Evolutionary conservation across 2,329 filamentous ascomycete genomes (phyloP).

Genomic region (Pseudogymnoascus sp.): DNA sequence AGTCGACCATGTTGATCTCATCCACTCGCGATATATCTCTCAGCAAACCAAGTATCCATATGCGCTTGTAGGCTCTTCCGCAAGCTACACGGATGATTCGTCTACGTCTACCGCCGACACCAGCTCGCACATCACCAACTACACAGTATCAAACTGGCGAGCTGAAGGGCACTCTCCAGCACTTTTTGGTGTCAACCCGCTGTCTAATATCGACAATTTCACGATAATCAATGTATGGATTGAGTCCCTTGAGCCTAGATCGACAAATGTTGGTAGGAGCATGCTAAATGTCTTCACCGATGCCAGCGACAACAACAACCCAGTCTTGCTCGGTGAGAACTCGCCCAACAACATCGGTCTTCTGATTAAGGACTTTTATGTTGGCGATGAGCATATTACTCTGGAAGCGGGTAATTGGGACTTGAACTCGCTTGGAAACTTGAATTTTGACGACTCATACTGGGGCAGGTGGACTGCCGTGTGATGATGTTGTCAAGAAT

Average conservation of each 20-base stretch:
- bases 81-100: constrained; percentile 7
- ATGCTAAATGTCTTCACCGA: constrained; percentile 4
- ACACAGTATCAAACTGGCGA: constrained; percentile 4
- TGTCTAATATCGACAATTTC: constrained; percentile 3
- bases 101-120: constrained; percentile 7
- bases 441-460: not conserved
- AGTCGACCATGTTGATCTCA: constrained; percentile 22
- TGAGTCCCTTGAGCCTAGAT: not conserved
- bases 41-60: constrained; percentile 15
- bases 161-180: not conserved
- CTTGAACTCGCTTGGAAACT: not conserved
- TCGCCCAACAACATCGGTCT: not conserved
- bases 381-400: constrained; percentile 7
- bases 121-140: not conserved
- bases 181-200: constrained; percentile 6
- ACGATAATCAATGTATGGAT: constrained; percentile 1
- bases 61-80: constrained; percentile 20
- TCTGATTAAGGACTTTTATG: constrained; percentile 3
- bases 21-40: constrained; percentile 22
- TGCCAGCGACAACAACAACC: not conserved
- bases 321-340: constrained; percentile 4
- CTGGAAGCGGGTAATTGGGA: not conserved
- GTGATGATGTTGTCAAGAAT: not conserved
- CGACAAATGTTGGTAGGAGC: constrained; percentile 5
- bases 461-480: not conserved